Percentiles rank a stretch among this genome's conserved stretches.
Conservation (phyloP, 1,284 basidiomycete species). For the Meripilus lineatus region DNA sequence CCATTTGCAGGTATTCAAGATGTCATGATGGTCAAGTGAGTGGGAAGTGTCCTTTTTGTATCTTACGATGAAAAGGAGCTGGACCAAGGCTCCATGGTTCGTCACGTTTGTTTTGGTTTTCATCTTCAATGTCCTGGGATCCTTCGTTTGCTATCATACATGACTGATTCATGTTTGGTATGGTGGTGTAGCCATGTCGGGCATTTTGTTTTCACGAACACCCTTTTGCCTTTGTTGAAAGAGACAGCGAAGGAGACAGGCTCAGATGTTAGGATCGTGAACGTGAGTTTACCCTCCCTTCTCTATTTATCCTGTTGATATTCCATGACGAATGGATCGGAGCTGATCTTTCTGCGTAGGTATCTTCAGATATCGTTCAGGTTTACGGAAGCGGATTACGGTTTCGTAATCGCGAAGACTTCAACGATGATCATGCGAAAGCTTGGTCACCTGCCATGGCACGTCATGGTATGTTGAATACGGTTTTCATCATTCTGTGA, state of each 20-base stretch:
- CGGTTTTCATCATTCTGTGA: background rate
- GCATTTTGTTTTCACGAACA: conserved; percentile 41
- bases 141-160: too few species aligned
- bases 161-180: too few species aligned
- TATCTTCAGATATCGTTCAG: conserved; percentile 19
- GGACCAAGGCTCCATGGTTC: too few species aligned
- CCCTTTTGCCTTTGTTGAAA: conserved; percentile 43
- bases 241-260: conserved; percentile 37
- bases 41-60: too few species aligned
- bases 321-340: conserved; percentile 7
- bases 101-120: too few species aligned
- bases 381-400: background rate
- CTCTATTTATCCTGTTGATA: background rate
- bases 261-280: conserved; percentile 47
- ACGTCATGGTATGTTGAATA: conserved; percentile 35
- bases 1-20: conserved; percentile 30
- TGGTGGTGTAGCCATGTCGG: conserved; percentile 43
- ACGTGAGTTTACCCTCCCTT: conserved; percentile 35
- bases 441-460: conserved; percentile 22
- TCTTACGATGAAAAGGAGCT: too few species aligned
- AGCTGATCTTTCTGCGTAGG: conserved; percentile 15
- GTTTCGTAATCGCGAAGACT: conserved; percentile 5
- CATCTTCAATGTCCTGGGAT: too few species aligned
- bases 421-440: conserved; percentile 19
- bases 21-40: conserved; percentile 43